Conservation (phyloP, 75 land plant species). For the Cryptomeria japonica region DNA sequence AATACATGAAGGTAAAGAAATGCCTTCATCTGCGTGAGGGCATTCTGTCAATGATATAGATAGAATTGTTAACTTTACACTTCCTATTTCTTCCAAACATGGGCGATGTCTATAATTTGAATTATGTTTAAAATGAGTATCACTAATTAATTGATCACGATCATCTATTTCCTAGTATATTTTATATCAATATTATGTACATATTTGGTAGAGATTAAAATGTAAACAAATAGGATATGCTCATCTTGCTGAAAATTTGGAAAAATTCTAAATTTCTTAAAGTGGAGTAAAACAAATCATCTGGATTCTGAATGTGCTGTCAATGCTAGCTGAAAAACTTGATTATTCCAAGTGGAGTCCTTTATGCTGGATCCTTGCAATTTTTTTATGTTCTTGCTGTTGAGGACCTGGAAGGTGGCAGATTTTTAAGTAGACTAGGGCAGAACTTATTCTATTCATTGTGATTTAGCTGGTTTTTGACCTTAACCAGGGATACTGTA, state of each 20-base stretch:
- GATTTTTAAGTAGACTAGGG: not conserved
- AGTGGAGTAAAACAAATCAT: not conserved
- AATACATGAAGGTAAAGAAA: not conserved
- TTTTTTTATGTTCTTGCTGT: not conserved
- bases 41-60: not conserved
- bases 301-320: not conserved
- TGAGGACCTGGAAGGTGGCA: not conserved
- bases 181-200: not conserved
- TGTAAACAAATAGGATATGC: not conserved
- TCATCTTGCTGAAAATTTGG: not conserved
- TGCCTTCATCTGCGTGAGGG: not conserved
- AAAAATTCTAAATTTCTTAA: not conserved
- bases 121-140: too few relatives aligned
- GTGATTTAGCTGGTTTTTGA: not conserved
- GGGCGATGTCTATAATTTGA: not conserved
- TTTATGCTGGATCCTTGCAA: not conserved
- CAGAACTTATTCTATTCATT: not conserved
- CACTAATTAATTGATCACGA: not conserved
- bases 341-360: slow-evolving; percentile 1
- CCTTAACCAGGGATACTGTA: not conserved
- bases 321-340: not conserved
- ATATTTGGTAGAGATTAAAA: not conserved
- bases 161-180: too few relatives aligned
- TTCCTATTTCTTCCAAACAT: not conserved
- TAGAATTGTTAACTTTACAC: not conserved